phyloP scores from a whole-genome alignment of 1,284 basidiomycete genomes.

The Flammula alnicola region DNA sequence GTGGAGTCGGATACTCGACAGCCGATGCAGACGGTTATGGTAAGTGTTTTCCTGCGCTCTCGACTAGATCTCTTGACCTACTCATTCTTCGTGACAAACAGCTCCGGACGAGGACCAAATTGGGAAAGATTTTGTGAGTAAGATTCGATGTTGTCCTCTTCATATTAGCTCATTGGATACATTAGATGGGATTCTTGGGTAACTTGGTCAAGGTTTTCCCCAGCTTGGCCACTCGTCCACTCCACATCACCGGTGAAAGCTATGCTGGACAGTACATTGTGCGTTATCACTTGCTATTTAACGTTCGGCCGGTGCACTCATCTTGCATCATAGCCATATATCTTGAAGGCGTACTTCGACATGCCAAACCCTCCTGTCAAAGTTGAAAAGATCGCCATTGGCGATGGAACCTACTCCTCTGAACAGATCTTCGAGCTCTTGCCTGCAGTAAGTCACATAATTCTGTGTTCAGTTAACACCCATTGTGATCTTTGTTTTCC shows the following conservation, averaged over 20 bases:
- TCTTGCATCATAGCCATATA: conserved; percentile 58
- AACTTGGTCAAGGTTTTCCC: conserved; percentile 75
- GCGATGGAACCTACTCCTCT: conserved; percentile 63
- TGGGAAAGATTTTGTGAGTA: conserved; percentile 68
- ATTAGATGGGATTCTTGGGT: conserved; percentile 65
- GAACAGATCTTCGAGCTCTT: conserved; percentile 52
- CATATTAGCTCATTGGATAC: conserved; percentile 3
- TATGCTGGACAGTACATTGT: conserved; percentile 72
- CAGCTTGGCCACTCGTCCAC: conserved; percentile 58
- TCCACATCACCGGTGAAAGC: conserved; percentile 67
- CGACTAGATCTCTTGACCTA: conserved; percentile 1
- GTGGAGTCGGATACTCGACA: conserved; percentile 69
- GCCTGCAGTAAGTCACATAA: conserved; percentile 50
- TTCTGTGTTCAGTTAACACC: not conserved
- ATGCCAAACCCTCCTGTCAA: conserved; percentile 69
- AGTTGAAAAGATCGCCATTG: conserved; percentile 68
- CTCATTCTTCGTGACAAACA: conserved; percentile 28
- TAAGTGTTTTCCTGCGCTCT: conserved; percentile 32
- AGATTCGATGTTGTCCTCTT: not conserved
- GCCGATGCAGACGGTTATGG: conserved; percentile 63
- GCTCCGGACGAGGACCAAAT: conserved; percentile 71
- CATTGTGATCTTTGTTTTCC: not conserved
- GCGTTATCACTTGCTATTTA: conserved; percentile 23
- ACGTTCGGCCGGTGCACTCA: not conserved
- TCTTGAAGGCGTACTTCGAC: conserved; percentile 69